Conservation (phyloP, 306 rosid species). For the Fragaria vesca region DNA sequence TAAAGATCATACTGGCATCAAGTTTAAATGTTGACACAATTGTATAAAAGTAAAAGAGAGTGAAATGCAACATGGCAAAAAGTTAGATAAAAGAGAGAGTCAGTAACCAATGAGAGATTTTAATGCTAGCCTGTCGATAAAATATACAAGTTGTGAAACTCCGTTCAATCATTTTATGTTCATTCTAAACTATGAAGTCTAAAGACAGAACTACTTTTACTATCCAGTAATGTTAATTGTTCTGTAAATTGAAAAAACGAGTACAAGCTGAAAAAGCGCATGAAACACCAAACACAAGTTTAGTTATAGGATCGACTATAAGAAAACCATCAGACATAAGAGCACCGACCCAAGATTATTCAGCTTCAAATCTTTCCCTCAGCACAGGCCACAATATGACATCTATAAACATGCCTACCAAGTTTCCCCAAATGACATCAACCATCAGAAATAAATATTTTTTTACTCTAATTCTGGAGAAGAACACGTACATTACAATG, state of each 20-base stretch:
- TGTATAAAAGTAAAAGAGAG: not conserved
- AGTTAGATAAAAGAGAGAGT: not conserved
- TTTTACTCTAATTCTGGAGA: not conserved
- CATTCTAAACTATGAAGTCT: not conserved
- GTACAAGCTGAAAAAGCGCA: not conserved
- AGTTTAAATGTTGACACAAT: not conserved
- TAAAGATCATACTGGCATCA: not conserved
- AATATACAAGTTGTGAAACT: not conserved
- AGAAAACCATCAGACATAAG: not conserved
- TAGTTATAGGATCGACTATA: not conserved
- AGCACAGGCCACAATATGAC: not conserved
- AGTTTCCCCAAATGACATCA: not conserved
- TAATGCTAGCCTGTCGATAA: not conserved
- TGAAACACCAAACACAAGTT: not conserved
- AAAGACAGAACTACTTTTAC: not conserved
- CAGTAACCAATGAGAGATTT: not conserved
- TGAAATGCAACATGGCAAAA: not conserved
- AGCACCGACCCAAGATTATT: not conserved
- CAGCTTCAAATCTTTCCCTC: not conserved
- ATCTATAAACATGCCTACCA: not conserved
- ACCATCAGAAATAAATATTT: not conserved
- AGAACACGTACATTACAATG: not conserved
- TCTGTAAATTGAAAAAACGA: not conserved
- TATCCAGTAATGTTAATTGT: not conserved
- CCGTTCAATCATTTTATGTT: not conserved